phyloP scores from a whole-genome alignment of 805 yeast species.

The Ogataea paraovalis region DNA sequence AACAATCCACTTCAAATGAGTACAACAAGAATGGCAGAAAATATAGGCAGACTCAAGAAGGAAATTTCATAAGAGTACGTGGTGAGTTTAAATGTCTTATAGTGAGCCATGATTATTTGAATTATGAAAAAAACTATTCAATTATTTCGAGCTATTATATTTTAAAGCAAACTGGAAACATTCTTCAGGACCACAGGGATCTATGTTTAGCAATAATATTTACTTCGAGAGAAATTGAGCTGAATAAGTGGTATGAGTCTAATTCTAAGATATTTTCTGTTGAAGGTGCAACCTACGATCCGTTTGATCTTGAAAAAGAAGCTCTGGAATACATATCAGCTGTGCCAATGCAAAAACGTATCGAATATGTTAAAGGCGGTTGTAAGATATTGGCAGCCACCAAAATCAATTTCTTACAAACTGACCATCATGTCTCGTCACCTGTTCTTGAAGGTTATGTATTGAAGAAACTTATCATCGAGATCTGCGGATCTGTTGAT shows the following conservation, averaged over 20 bases:
- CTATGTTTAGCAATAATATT: constrained; percentile 46
- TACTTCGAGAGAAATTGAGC: constrained; percentile 46
- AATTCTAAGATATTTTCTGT: constrained; percentile 39
- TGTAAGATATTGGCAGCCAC: constrained; percentile 40
- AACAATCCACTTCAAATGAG: constrained; percentile 31
- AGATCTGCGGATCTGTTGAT: constrained; percentile 38
- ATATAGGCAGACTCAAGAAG: constrained; percentile 42
- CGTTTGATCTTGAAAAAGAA: constrained; percentile 22
- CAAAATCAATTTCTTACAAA: constrained; percentile 49
- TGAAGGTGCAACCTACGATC: constrained; percentile 33
- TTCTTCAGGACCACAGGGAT: constrained; percentile 35
- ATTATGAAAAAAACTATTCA: constrained; percentile 31
- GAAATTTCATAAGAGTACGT: constrained; percentile 43
- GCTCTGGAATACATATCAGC: constrained; percentile 33
- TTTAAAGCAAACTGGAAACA: constrained; percentile 35
- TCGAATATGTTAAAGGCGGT: constrained; percentile 39
- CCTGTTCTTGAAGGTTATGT: constrained; percentile 45
- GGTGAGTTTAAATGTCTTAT: constrained; percentile 47
- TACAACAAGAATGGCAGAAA: constrained; percentile 41
- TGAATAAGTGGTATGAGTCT: constrained; percentile 46
- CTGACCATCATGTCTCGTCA: constrained; percentile 49
- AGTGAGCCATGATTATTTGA: constrained; percentile 30
- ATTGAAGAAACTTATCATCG: constrained; percentile 35
- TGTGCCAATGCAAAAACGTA: constrained; percentile 23
- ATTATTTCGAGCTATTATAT: constrained; percentile 42